These are phyloP conservation scores for Myrica gale DNA, from an alignment of 306 rosid species.

Conservation along the genomic window DNA sequence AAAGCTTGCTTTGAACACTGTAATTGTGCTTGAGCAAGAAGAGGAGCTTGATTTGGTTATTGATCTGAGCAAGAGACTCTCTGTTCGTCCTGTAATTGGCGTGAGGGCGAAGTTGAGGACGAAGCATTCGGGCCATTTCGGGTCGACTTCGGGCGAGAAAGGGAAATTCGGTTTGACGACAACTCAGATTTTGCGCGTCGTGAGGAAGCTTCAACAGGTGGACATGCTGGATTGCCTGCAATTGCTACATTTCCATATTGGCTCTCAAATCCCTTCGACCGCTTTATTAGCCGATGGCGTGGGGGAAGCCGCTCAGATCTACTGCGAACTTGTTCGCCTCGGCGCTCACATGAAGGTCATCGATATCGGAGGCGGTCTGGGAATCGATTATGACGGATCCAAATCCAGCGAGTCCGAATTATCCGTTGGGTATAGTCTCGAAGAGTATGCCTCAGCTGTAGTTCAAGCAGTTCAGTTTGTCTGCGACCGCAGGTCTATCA, in stretches of 20 bases:
- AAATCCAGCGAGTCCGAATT: conserved; percentile 65
- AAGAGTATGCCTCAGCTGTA: conserved; percentile 76
- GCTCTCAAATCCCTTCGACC: conserved; percentile 81
- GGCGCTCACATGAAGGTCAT: conserved; percentile 78
- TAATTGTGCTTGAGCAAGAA: conserved; percentile 82
- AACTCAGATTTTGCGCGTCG: conserved; percentile 62
- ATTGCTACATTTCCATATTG: conserved; percentile 84
- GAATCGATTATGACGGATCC: conserved; percentile 85
- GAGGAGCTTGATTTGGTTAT: conserved; percentile 76
- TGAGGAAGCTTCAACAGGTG: conserved; percentile 56
- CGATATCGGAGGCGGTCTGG: conserved; percentile 90
- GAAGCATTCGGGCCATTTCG: conserved; percentile 84
- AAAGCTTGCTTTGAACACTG: conserved; percentile 65
- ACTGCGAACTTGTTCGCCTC: conserved; percentile 78
- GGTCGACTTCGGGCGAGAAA: conserved; percentile 84
- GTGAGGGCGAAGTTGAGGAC: conserved; percentile 81
- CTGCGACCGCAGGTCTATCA: conserved; percentile 58
- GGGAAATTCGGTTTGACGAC: conserved; percentile 87
- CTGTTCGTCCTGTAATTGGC: conserved; percentile 71
- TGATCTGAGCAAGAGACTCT: conserved; percentile 60
- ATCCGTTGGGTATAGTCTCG: conserved; percentile 65
- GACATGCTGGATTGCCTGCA: conserved; percentile 84
- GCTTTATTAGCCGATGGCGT: conserved; percentile 67
- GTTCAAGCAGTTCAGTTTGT: conserved; percentile 54
- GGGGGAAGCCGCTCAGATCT: conserved; percentile 83